These are phyloP conservation scores for Phoma sp. DNA, from an alignment of 2,329 filamentous ascomycete species.

Conservation along the genomic window DNA sequence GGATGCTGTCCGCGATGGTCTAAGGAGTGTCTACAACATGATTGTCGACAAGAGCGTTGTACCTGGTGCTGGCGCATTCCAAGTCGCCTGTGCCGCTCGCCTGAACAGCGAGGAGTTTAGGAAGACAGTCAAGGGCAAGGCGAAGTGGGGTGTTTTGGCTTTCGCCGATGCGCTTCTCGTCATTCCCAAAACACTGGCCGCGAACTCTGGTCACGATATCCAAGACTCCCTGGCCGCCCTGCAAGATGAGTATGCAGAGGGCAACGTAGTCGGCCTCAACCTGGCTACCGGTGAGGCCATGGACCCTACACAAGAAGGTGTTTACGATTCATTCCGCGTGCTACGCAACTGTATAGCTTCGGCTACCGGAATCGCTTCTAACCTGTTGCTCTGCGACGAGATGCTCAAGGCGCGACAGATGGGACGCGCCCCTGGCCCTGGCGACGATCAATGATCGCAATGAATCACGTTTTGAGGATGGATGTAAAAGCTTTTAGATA, in stretches of 20 bases:
- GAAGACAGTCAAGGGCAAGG: conserved; percentile 95
- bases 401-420: conserved; percentile 98
- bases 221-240: conserved; percentile 90
- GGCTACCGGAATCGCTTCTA: conserved; percentile 92
- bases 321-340: conserved; percentile 96
- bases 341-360: conserved; percentile 92
- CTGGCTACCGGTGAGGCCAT: conserved; percentile 88
- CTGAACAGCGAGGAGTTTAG: conserved; percentile 85
- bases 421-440: conserved; percentile 52
- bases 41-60: conserved; percentile 98
- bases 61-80: conserved; percentile 93
- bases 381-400: conserved; percentile 94
- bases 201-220: conserved; percentile 95
- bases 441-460: conserved; percentile 14
- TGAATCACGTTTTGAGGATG: not conserved
- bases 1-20: conserved; percentile 92
- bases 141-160: conserved; percentile 92
- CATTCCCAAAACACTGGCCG: conserved; percentile 96
- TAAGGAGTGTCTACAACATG: conserved; percentile 98
- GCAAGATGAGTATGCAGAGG: conserved; percentile 84
- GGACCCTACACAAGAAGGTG: conserved; percentile 90
- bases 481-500: not conserved
- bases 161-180: conserved; percentile 94
- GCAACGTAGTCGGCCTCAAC: conserved; percentile 86
- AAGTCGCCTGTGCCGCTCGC: conserved; percentile 88